Evolutionary conservation across 768 basidiomycete species (phyloP).

Genomic region (Steccherinum ochraceum): DNA sequence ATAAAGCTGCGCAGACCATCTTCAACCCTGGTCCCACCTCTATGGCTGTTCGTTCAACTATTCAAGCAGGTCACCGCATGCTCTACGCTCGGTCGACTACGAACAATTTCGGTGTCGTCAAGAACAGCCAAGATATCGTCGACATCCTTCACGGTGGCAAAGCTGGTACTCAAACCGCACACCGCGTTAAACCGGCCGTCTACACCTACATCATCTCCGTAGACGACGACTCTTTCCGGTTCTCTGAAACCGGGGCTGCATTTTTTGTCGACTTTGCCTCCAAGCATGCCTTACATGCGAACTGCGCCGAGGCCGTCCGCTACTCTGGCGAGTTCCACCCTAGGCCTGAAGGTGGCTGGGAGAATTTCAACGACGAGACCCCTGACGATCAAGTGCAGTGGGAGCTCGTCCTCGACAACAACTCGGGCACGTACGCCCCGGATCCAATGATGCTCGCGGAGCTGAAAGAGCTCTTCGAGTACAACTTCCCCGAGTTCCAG

Average conservation of each 20-base stretch:
- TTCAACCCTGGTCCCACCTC: slow-evolving; percentile 59
- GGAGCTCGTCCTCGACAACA: slow-evolving; percentile 85
- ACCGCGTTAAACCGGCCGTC: slow-evolving; percentile 71
- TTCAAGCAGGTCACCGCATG: slow-evolving; percentile 68
- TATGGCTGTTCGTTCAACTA: slow-evolving; percentile 58
- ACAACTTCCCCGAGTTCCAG: slow-evolving; percentile 64
- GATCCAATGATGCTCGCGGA: slow-evolving; percentile 54
- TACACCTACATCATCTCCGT: slow-evolving; percentile 82
- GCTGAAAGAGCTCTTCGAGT: slow-evolving; percentile 57
- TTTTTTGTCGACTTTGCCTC: slow-evolving; percentile 85
- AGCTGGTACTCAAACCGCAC: slow-evolving; percentile 16
- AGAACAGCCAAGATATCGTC: slow-evolving; percentile 40
- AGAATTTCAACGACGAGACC: slow-evolving; percentile 46
- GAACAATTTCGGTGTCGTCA: slow-evolving; percentile 59
- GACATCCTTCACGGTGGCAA: slow-evolving; percentile 40
- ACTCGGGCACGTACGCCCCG: slow-evolving; percentile 81
- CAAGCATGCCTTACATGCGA: slow-evolving; percentile 81
- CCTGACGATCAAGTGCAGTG: slow-evolving; percentile 55
- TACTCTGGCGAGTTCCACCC: slow-evolving; percentile 81
- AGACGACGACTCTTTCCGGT: slow-evolving; percentile 71
- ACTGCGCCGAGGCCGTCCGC: slow-evolving; percentile 59
- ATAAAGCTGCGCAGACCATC: slow-evolving; percentile 67
- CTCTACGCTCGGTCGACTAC: slow-evolving; percentile 62
- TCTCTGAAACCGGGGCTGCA: slow-evolving; percentile 82
- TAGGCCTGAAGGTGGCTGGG: slow-evolving; percentile 65